Evolutionary conservation across 1,284 basidiomycete genomes (phyloP), one percentile per base, ranked within the genome.

Genomic region (Xerocomus amazonicus): DNA sequence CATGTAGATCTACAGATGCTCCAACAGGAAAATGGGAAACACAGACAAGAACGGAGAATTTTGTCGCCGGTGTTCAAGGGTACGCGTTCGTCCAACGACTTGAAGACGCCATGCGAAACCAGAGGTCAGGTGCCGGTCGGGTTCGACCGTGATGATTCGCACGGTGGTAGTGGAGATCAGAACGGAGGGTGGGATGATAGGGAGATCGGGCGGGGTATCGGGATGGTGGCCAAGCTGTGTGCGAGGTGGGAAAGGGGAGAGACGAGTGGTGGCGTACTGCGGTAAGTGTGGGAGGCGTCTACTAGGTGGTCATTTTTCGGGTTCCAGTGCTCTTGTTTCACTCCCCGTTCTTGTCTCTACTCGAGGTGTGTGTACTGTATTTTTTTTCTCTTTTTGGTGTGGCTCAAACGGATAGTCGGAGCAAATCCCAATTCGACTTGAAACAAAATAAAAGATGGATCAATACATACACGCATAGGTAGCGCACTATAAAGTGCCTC

Each of bases 161-260:
- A n/a, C n/a, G n/a, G 9, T 14, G 34, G 34, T n/a, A 9, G 39
- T 8, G 34, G 9, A 14, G 14, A 27, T 14, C 16, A n/a, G 14
- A 16, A 9, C 10, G n/a, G n/a, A 9, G 33, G 27, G 9, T 12
- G 34, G 1, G 34, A 31, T 23, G 43, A 17, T 3, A 43, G 16
- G 10, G 42, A 23, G 19, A 23, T 4, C 2, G 19, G 19, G 19
- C 4, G 19, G 4, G 3, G 48, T 33, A 40, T 50, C 3, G 59
- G 61, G 6, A 47, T 60, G 42, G 61, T 60, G 23, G 51, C 61
- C 1, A 62, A 35, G 31, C 28, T 64, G 38, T 55, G 61, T 43
- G 57, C 45, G 19, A 52, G 44, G 27, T 64, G 59, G 59, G 59
- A 60, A 44, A 27, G 38, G n/a, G 50, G 47, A 2, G 13, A 39